These are phyloP conservation scores for Auxenochlorella protothecoides DNA, from an alignment of 139 green algal species.

Conservation along the genomic window DNA sequence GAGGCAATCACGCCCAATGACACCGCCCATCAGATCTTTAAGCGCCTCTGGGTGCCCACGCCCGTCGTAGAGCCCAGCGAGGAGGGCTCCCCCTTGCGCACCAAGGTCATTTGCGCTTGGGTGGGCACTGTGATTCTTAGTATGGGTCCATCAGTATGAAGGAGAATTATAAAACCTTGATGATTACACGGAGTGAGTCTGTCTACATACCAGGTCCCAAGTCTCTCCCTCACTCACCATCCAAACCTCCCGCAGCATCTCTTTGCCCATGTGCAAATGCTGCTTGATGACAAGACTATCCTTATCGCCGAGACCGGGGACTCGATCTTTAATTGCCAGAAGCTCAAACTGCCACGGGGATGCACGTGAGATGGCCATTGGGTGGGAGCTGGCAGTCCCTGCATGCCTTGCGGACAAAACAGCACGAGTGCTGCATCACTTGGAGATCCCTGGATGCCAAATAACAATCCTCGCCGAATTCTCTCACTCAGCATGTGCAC, in stretches of 20 bases:
- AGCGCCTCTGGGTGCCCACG: slow-evolving; percentile 38
- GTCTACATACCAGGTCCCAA: neutral
- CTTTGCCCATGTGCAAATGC: slow-evolving; percentile 56
- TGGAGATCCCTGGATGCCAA: too few relatives aligned
- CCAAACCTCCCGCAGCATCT: slow-evolving; percentile 14
- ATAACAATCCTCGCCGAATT: too few relatives aligned
- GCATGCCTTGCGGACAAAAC: too few relatives aligned
- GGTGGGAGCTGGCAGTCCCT: too few relatives aligned
- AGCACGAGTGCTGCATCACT: too few relatives aligned
- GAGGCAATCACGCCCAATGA: slow-evolving; percentile 26
- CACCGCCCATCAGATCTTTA: slow-evolving; percentile 36
- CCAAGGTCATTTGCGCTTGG: slow-evolving; percentile 4
- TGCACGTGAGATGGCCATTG: slow-evolving; percentile 21
- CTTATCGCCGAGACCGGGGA: slow-evolving; percentile 63
- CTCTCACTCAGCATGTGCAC: too few relatives aligned
- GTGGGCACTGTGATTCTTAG: too few relatives aligned
- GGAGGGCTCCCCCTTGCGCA: slow-evolving; percentile 10
- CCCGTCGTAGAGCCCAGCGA: slow-evolving; percentile 4
- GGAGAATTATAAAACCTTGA: too few relatives aligned
- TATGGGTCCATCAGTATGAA: too few relatives aligned
- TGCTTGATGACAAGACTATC: slow-evolving; percentile 33
- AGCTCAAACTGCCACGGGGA: slow-evolving; percentile 56
- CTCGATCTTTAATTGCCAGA: slow-evolving; percentile 71
- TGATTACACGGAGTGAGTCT: neutral
- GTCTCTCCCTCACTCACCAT: neutral